Percentiles rank a stretch among this genome's conserved stretches.
phyloP scores from a whole-genome alignment of 257 asterid genomes.

The Solanum gracilifrons region DNA sequence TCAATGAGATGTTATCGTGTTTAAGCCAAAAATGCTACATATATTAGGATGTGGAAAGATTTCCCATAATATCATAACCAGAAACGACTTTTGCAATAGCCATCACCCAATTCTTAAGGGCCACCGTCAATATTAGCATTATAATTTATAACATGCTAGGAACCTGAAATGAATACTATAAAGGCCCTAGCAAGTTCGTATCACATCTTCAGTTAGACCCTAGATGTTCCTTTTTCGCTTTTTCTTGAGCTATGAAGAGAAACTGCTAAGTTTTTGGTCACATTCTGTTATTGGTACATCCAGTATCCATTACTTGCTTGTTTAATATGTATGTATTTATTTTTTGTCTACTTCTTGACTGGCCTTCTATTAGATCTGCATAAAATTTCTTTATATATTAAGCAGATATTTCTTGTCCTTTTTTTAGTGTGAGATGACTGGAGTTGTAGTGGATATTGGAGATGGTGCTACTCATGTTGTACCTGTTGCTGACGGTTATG shows the following conservation, averaged over 20 bases:
- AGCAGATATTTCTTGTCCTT: neutral
- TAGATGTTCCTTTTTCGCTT: neutral
- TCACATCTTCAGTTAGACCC: neutral
- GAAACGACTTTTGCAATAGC: neutral
- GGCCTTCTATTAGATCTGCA: neutral
- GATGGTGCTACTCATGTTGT: constrained; percentile 98
- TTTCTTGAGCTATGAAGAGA: neutral
- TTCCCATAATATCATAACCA: neutral
- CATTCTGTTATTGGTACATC: neutral
- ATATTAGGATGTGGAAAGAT: neutral
- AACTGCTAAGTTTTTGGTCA: neutral
- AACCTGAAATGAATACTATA: neutral
- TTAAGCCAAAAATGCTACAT: neutral
- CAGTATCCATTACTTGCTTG: neutral
- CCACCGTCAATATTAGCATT: neutral
- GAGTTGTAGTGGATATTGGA: constrained; percentile 89
- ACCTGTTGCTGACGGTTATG: constrained; percentile 98
- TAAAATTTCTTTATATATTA: neutral
- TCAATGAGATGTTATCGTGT: neutral
- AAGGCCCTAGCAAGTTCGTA: neutral
- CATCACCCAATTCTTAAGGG: neutral
- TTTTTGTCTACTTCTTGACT: neutral
- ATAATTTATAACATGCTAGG: neutral
- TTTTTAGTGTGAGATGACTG: constrained; percentile 97
- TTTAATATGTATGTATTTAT: neutral